These are phyloP conservation scores for Aspergillus fijiensis DNA, from an alignment of 2,329 filamentous ascomycete genomes.

Conservation along the genomic window DNA sequence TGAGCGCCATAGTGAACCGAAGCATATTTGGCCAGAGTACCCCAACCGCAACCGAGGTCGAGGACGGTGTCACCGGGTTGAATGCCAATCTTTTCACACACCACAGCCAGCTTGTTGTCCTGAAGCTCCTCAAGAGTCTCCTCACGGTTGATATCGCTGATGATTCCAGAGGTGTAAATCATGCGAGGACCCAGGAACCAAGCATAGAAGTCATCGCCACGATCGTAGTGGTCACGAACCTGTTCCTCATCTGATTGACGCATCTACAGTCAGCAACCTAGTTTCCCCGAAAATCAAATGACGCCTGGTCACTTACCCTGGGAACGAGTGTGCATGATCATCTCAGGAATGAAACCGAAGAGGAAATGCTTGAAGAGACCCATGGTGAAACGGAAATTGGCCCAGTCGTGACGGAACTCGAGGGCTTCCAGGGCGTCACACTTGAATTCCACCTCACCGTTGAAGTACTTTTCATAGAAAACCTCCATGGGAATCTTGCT, in stretches of 20 bases:
- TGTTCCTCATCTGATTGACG: slow-evolving; percentile 81
- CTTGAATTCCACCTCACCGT: slow-evolving; percentile 92
- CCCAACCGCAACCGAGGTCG: slow-evolving; percentile 98
- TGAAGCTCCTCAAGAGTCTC: slow-evolving; percentile 93
- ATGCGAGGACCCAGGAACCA: slow-evolving; percentile 98
- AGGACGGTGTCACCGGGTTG: slow-evolving; percentile 79
- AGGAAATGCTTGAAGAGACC: slow-evolving; percentile 86
- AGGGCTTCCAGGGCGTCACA: slow-evolving; percentile 84
- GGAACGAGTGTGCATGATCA: slow-evolving; percentile 87
- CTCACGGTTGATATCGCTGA: slow-evolving; percentile 81
- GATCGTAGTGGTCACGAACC: slow-evolving; percentile 95
- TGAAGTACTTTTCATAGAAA: slow-evolving; percentile 98
- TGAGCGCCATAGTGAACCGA: slow-evolving; percentile 86
- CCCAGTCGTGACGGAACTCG: slow-evolving; percentile 97
- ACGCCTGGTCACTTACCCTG: slow-evolving; percentile 58
- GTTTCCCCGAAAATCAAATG: background rate
- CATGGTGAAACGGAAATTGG: slow-evolving; percentile 86
- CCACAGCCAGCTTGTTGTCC: slow-evolving; percentile 93
- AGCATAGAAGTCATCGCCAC: slow-evolving; percentile 95
- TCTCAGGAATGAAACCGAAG: slow-evolving; percentile 81
- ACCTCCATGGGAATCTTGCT: slow-evolving; percentile 64
- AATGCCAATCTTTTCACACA: slow-evolving; percentile 92
- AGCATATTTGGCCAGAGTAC: slow-evolving; percentile 90
- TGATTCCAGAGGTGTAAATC: slow-evolving; percentile 96
- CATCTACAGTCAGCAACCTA: background rate